Conservation (phyloP, 345 rosid species). For the Populus pruinosa region DNA sequence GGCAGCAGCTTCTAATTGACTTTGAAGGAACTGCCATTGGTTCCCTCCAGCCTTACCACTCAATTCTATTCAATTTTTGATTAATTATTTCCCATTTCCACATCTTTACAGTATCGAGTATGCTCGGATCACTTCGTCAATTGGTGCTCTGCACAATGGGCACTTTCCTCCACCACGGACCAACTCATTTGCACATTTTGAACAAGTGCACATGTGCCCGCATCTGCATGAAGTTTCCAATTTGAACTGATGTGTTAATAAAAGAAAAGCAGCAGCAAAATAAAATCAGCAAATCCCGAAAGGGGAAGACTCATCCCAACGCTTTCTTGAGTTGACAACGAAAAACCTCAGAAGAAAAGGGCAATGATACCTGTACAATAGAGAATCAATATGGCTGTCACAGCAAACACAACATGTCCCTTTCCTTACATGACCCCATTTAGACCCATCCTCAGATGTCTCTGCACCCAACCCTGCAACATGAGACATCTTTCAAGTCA, state of each 20-base stretch:
- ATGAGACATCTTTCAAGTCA: not conserved
- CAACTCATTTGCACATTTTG: conserved; percentile 89
- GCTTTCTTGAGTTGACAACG: too few relatives aligned
- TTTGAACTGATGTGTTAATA: not conserved
- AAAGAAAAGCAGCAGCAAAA: not conserved
- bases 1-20: conserved; percentile 12
- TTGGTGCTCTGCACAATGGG: conserved; percentile 94
- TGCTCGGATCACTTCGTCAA: conserved; percentile 88
- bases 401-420: conserved; percentile 98
- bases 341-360: not conserved
- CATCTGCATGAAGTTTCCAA: conserved; percentile 49
- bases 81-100: conserved; percentile 6
- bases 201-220: conserved; percentile 99
- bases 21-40: conserved; percentile 5
- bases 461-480: conserved; percentile 56
- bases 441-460: conserved; percentile 88
- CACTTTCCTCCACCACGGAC: conserved; percentile 90
- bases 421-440: conserved; percentile 87
- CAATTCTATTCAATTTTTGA: conserved; percentile 18
- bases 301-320: not conserved
- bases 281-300: not conserved
- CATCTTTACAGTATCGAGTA: conserved; percentile 78
- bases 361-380: conserved; percentile 72
- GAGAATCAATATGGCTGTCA: conserved; percentile 89
- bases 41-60: conserved; percentile 17